Percentiles rank a stretch among this genome's conserved stretches.
These are phyloP conservation scores for Claviceps arundinis DNA, from an alignment of 2,329 filamentous ascomycete species.

Conservation along the genomic window DNA sequence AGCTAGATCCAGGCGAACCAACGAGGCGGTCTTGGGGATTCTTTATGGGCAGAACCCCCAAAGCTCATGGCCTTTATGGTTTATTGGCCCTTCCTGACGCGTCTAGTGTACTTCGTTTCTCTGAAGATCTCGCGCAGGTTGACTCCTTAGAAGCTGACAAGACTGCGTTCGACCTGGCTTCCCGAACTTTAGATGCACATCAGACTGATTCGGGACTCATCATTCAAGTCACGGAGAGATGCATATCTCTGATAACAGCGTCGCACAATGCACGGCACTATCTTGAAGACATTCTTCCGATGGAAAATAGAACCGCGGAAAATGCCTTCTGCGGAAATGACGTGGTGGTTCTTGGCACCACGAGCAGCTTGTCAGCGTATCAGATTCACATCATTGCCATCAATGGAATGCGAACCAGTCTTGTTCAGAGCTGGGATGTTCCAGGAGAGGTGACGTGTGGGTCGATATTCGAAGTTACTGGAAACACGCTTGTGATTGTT, in stretches of 20 bases:
- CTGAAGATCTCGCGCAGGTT: constrained; percentile 32
- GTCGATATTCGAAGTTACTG: constrained; percentile 17
- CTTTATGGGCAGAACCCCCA: constrained; percentile 11
- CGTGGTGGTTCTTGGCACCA: constrained; percentile 29
- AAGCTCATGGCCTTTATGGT: constrained; percentile 17
- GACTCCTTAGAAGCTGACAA: constrained; percentile 26
- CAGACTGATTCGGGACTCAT: constrained; percentile 23
- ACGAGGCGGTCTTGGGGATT: constrained; percentile 43
- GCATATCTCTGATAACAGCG: constrained; percentile 25
- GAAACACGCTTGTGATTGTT: constrained; percentile 17
- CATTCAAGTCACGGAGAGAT: constrained; percentile 41
- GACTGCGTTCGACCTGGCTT: constrained; percentile 36
- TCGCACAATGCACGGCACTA: constrained; percentile 21
- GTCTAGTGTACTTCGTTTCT: constrained; percentile 34
- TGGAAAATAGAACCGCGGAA: constrained; percentile 19
- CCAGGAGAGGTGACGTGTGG: constrained; percentile 38
- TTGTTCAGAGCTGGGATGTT: constrained; percentile 19
- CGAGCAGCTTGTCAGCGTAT: constrained; percentile 22
- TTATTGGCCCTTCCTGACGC: constrained; percentile 37
- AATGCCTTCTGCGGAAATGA: constrained; percentile 28
- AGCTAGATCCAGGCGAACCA: constrained; percentile 35
- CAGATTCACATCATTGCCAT: constrained; percentile 26
- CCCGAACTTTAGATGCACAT: constrained; percentile 36
- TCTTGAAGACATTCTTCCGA: constrained; percentile 17
- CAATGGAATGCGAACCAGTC: constrained; percentile 18